Base-by-base conservation (phyloP, 1,284 basidiomycete species). In the Fomitiporia mediterranea region DNA sequence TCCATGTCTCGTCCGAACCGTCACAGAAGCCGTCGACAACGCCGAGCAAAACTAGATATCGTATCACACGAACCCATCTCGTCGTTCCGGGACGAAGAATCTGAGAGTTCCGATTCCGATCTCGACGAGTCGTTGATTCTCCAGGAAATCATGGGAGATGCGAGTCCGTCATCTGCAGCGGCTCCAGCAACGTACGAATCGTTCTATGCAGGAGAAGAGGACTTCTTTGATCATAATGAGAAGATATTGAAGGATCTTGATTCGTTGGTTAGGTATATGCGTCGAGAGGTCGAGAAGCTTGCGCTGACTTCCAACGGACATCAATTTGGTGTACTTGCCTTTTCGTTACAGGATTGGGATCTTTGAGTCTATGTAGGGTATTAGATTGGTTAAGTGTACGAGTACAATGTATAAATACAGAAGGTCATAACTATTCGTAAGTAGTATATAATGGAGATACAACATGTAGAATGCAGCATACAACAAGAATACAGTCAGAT, bases 271-370 rank as follows among this genome's bases (percentile, higher is more conserved):
- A 72, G 83, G 46, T 86, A 84, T 64, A 65, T 93, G 4, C 70
- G 83, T 47, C 72, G 84, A 39, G 83, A 83, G 0, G 79, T 82
- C 27, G 89, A 88, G 66, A 81, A 73, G 62, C 70, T 89, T 2
- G 60, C 67, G 3, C 37, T 43, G 50, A 80, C 78, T 28, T 76
- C 75, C 55, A 80, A 78, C 2, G 69, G 70, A 34, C 73, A 73
- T 15, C 81, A 85, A 47, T 93, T 91, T 70, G 83, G 79, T 0
- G 79, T 90, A 52, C 72, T 94, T 44, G 83, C 84, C 2, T 91
- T 93, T 68, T 75, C 80, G 34, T 72, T 94, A 51, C 86, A 91
- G 57, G 90, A 92, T 64, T 93, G 91, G 91, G 86, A 87, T 70
- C 62, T 67, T 57, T 72, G 67, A 60, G 5, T 13, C 19, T n/a